phyloP scores from a whole-genome alignment of 2,329 filamentous ascomycete genomes.

The Diaporthe helianthi region DNA sequence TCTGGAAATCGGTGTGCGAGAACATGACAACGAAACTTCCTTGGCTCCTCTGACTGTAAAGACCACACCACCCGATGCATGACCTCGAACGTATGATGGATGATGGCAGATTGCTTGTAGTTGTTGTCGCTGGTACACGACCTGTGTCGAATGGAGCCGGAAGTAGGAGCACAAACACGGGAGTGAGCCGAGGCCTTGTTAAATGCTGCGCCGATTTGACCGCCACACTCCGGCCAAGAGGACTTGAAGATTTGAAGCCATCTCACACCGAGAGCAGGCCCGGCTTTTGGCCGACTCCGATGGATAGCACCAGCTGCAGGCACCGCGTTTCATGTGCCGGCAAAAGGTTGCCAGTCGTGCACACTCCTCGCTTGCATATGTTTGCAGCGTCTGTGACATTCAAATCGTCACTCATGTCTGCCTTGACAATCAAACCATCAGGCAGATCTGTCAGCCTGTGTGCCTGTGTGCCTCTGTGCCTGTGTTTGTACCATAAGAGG shows the following conservation, averaged over 20 bases:
- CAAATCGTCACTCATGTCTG: neutral
- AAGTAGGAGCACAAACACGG: slow-evolving; percentile 17
- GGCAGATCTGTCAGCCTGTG: neutral
- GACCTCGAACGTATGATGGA: neutral
- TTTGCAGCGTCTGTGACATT: neutral
- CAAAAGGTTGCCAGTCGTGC: neutral
- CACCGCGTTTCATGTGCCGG: neutral
- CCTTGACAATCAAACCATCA: neutral
- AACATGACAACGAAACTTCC: neutral
- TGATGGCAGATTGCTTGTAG: neutral
- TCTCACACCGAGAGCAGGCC: neutral
- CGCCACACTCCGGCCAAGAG: slow-evolving; percentile 2
- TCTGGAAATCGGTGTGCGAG: neutral
- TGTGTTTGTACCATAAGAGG: neutral
- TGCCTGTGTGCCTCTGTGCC: neutral
- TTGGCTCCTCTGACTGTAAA: slow-evolving; percentile 5
- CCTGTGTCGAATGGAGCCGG: neutral
- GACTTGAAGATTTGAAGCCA: neutral
- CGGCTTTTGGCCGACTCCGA: neutral
- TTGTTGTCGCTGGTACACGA: neutral
- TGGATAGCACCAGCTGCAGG: neutral
- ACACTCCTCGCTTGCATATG: neutral
- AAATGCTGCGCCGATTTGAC: slow-evolving; percentile 19
- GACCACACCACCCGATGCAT: neutral
- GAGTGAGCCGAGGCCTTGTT: neutral